Percentiles rank a stretch among this genome's conserved stretches.
These are phyloP conservation scores for Cyclocybe cylindracea DNA, from an alignment of 768 basidiomycete genomes.

Conservation along the genomic window DNA sequence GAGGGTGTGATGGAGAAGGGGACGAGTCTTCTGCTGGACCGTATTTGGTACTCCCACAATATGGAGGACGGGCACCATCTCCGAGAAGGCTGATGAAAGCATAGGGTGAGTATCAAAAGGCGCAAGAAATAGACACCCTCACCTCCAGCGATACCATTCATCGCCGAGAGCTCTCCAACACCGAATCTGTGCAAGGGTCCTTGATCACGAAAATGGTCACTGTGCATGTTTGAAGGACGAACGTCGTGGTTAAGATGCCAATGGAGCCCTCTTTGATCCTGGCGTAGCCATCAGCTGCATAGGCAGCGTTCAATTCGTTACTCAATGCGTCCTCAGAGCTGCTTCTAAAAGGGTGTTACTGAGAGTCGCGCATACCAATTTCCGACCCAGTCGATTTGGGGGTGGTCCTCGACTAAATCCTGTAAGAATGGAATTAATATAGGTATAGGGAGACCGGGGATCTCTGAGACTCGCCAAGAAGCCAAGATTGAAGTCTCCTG, in stretches of 20 bases:
- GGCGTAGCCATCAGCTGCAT: slow-evolving; percentile 13
- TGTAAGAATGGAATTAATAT: slow-evolving; percentile 24
- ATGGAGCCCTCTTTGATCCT: slow-evolving; percentile 4
- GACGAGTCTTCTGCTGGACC: background rate
- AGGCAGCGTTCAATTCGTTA: slow-evolving; percentile 13
- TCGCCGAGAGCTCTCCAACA: slow-evolving; percentile 14
- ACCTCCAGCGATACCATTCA: slow-evolving; percentile 14
- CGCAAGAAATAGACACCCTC: background rate
- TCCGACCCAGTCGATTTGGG: slow-evolving; percentile 78
- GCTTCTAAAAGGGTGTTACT: background rate
- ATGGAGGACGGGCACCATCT: slow-evolving; percentile 12
- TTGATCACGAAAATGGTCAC: background rate
- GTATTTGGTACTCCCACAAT: slow-evolving; percentile 10
- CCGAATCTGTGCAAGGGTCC: slow-evolving; percentile 3
- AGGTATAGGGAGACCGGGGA: background rate
- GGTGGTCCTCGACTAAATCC: slow-evolving; percentile 73
- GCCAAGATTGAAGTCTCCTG: slow-evolving; percentile 80
- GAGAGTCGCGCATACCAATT: slow-evolving; percentile 50
- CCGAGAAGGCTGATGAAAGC: slow-evolving; percentile 9
- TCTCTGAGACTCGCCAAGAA: slow-evolving; percentile 23
- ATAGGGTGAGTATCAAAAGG: background rate
- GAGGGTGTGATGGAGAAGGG: slow-evolving; percentile 9
- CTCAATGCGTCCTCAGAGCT: slow-evolving; percentile 1
- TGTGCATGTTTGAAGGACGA: background rate
- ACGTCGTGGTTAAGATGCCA: slow-evolving; percentile 11